phyloP scores from a whole-genome alignment of 1,284 basidiomycete species.

The Moesziomyces sp. region DNA sequence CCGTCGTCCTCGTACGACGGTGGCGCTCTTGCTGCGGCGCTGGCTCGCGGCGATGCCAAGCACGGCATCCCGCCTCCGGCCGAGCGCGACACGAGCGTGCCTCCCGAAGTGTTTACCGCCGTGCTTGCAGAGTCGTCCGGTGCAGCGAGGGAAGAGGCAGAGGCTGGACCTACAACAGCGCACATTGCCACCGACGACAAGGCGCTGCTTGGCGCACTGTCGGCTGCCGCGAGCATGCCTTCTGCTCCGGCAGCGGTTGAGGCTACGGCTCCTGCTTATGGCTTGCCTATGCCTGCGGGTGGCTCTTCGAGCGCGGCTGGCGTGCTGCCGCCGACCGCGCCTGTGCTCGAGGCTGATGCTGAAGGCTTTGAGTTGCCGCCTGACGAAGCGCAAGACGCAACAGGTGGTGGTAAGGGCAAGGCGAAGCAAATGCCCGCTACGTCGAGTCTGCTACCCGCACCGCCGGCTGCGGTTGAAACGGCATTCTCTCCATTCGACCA shows the following conservation, averaged over 20 bases:
- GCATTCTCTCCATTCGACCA: slow-evolving; percentile 56
- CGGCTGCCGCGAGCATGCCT: slow-evolving; percentile 45
- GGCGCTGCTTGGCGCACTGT: slow-evolving; percentile 42
- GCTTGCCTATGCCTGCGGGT: not conserved
- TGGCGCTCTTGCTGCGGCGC: slow-evolving; percentile 19
- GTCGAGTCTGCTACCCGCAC: slow-evolving; percentile 28
- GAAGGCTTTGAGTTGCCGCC: slow-evolving; percentile 51
- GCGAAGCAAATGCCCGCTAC: slow-evolving; percentile 8
- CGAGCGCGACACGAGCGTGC: slow-evolving; percentile 28
- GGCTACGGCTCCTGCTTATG: slow-evolving; percentile 36
- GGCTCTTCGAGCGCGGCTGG: slow-evolving; percentile 4
- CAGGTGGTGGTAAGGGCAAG: slow-evolving; percentile 26
- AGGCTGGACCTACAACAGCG: slow-evolving; percentile 19
- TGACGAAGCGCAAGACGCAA: not conserved
- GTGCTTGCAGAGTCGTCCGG: slow-evolving; percentile 1
- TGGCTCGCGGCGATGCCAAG: slow-evolving; percentile 42
- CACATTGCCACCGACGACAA: slow-evolving; percentile 62
- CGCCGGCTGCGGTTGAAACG: slow-evolving; percentile 33
- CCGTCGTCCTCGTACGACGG: slow-evolving; percentile 4
- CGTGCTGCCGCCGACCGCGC: slow-evolving; percentile 39
- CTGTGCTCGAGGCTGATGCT: slow-evolving; percentile 36
- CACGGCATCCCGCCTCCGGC: slow-evolving; percentile 35
- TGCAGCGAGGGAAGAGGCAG: slow-evolving; percentile 3
- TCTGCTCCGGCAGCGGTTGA: slow-evolving; percentile 25
- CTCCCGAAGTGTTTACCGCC: slow-evolving; percentile 29